Percentiles rank a stretch among this genome's conserved stretches.
These are phyloP conservation scores for Phytophthora sansomeana DNA, from an alignment of 352 stramenopile genomes.

Conservation along the genomic window DNA sequence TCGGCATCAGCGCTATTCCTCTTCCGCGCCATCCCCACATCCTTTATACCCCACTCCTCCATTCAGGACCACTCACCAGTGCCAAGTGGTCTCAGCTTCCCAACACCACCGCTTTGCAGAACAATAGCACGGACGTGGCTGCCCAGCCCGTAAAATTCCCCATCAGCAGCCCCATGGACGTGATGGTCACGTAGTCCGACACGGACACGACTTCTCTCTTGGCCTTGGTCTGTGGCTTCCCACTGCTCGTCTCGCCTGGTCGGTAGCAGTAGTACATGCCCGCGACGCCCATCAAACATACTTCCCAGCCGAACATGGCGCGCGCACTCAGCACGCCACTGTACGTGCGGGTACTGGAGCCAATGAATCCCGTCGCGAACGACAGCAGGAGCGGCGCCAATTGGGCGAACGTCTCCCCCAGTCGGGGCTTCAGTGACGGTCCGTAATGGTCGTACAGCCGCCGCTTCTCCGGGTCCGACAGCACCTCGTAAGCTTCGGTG, in stretches of 20 bases:
- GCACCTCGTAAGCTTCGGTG: slow-evolving; percentile 78
- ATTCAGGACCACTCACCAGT: slow-evolving; percentile 5
- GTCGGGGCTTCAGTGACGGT: slow-evolving; percentile 58
- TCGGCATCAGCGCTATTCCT: neutral
- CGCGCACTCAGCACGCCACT: slow-evolving; percentile 34
- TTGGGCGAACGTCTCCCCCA: slow-evolving; percentile 70
- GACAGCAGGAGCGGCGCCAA: slow-evolving; percentile 73
- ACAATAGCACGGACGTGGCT: slow-evolving; percentile 56
- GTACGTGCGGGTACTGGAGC: slow-evolving; percentile 53
- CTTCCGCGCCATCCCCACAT: slow-evolving; percentile 7
- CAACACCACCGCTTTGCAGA: slow-evolving; percentile 64
- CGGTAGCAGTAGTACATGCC: slow-evolving; percentile 72
- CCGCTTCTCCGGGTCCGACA: slow-evolving; percentile 79
- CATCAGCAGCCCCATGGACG: slow-evolving; percentile 60
- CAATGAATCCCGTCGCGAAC: slow-evolving; percentile 61
- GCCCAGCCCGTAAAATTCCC: slow-evolving; percentile 74
- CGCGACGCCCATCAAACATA: slow-evolving; percentile 60
- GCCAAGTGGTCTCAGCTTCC: slow-evolving; percentile 39
- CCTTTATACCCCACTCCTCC: slow-evolving; percentile 24
- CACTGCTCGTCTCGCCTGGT: slow-evolving; percentile 10
- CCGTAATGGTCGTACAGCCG: slow-evolving; percentile 82
- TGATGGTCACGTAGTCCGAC: slow-evolving; percentile 77
- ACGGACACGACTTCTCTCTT: slow-evolving; percentile 66
- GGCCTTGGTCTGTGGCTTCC: slow-evolving; percentile 18
- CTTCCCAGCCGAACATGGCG: slow-evolving; percentile 51